Evolutionary conservation across 495 filamentous ascomycete species (phyloP).

Genomic region (Poronia punctata): DNA sequence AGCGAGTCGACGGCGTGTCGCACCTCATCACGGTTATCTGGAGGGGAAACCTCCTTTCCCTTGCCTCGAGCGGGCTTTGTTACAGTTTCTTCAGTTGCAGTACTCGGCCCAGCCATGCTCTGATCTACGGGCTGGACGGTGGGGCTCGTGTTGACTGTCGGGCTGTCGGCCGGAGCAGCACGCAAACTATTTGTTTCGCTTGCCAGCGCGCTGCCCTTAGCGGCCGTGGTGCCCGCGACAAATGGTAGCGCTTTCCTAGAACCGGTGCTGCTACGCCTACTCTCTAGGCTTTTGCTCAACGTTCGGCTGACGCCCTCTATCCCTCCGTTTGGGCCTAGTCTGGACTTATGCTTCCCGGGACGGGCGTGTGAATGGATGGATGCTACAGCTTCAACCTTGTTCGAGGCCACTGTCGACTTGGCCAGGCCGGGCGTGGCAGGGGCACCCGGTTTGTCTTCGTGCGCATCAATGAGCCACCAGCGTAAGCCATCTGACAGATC

Average conservation of each 20-base stretch:
- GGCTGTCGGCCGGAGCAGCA: conserved; percentile 31
- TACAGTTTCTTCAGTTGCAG: conserved; percentile 10
- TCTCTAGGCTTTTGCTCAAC: conserved; percentile 80
- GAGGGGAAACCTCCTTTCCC: conserved; percentile 7
- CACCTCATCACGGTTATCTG: conserved; percentile 24
- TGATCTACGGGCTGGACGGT: conserved; percentile 19
- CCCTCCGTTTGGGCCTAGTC: conserved; percentile 34
- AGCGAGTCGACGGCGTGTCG: conserved; percentile 23
- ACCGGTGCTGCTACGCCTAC: conserved; percentile 75
- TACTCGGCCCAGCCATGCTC: conserved; percentile 12
- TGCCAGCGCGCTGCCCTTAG: conserved; percentile 35
- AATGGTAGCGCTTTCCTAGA: conserved; percentile 61
- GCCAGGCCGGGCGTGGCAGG: conserved; percentile 82
- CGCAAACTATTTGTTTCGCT: conserved; percentile 46
- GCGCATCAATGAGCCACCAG: conserved; percentile 92
- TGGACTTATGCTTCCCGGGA: conserved; percentile 41
- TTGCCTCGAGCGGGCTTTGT: conserved; percentile 12
- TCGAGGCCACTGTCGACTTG: conserved; percentile 85
- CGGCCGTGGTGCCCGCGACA: conserved; percentile 29
- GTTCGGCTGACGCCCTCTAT: conserved; percentile 70
- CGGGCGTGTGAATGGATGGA: conserved; percentile 48
- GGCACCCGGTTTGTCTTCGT: conserved; percentile 91
- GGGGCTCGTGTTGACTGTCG: conserved; percentile 27
- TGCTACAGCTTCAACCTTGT: conserved; percentile 71
- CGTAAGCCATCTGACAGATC: conserved; percentile 90